These are phyloP conservation scores for Blastobotrys elegans DNA, from an alignment of 1,139 yeast species.

Conservation along the genomic window DNA sequence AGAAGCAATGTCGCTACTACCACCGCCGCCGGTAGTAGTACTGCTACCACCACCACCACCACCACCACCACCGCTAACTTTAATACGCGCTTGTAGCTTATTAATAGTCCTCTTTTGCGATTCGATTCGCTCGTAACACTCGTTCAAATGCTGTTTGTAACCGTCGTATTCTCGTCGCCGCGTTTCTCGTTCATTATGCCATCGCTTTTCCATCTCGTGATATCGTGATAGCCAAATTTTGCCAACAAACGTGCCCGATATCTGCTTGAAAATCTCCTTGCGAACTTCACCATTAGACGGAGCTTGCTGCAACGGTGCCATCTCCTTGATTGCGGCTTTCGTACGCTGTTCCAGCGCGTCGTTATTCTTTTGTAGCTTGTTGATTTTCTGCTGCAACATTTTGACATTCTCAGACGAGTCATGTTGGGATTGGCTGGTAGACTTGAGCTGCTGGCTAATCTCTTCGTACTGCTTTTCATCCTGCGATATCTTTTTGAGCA, in stretches of 20 bases:
- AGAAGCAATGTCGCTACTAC: neutral
- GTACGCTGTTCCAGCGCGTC: neutral
- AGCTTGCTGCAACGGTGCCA: neutral
- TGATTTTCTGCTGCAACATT: neutral
- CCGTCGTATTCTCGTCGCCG: conserved; percentile 20
- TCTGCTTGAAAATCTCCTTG: conserved; percentile 12
- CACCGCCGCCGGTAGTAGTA: conserved; percentile 1
- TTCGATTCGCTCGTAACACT: conserved; percentile 18
- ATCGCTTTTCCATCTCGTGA: conserved; percentile 21
- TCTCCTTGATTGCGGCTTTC: conserved; percentile 2
- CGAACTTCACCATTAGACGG: conserved; percentile 10
- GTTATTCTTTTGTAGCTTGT: neutral
- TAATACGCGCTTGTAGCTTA: conserved; percentile 9
- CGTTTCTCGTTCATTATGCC: conserved; percentile 21
- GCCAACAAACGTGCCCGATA: conserved; percentile 14
- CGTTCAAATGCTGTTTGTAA: conserved; percentile 17
- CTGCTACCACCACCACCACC: neutral
- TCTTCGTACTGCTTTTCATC: conserved; percentile 5
- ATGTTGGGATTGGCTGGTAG: neutral
- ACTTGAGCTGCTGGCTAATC: conserved; percentile 1
- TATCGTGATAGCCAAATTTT: conserved; percentile 15
- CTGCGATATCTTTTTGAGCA: neutral
- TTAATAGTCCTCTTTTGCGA: conserved; percentile 12
- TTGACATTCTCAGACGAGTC: neutral
- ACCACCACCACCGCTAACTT: neutral